Percentiles rank a stretch among this genome's conserved stretches.
Conservation (phyloP, 768 basidiomycete genomes). For the Tricholoma sp. region DNA sequence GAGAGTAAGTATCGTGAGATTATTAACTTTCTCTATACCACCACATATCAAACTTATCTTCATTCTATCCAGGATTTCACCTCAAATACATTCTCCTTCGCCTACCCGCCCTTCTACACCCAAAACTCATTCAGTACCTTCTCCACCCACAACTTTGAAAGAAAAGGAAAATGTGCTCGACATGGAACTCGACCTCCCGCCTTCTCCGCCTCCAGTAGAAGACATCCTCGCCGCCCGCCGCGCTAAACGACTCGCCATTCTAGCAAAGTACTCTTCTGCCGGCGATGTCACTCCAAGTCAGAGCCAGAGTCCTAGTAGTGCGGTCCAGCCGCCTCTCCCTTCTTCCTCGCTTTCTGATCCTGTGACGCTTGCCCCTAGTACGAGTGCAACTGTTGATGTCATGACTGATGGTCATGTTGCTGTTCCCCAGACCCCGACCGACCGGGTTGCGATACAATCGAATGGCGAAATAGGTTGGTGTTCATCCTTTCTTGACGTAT, state of each 20-base stretch:
- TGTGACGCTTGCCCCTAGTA: constrained; percentile 50
- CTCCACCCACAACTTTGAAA: constrained; percentile 18
- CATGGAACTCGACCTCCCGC: constrained; percentile 52
- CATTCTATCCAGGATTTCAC: constrained; percentile 56
- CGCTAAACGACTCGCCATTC: constrained; percentile 69
- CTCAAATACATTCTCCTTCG: constrained; percentile 32
- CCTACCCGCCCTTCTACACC: constrained; percentile 9
- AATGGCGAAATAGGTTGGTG: background rate
- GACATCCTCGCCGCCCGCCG: constrained; percentile 63
- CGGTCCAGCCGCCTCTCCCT: constrained; percentile 65
- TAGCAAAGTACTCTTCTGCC: constrained; percentile 60
- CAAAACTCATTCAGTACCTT: constrained; percentile 10
- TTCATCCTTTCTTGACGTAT: background rate
- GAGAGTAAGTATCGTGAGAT: constrained; percentile 74
- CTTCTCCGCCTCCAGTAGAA: constrained; percentile 53
- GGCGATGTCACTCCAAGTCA: constrained; percentile 43
- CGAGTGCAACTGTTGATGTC: constrained; percentile 7
- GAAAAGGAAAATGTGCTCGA: constrained; percentile 34
- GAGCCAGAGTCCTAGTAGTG: constrained; percentile 65
- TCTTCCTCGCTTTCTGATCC: constrained; percentile 58
- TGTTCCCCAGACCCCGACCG: background rate
- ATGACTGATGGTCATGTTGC: constrained; percentile 2
- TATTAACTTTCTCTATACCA: background rate
- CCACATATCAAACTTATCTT: constrained; percentile 1
- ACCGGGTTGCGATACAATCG: background rate